These are phyloP conservation scores for Penicillium oxalicum DNA, from an alignment of 2,329 filamentous ascomycete species.

Conservation along the genomic window DNA sequence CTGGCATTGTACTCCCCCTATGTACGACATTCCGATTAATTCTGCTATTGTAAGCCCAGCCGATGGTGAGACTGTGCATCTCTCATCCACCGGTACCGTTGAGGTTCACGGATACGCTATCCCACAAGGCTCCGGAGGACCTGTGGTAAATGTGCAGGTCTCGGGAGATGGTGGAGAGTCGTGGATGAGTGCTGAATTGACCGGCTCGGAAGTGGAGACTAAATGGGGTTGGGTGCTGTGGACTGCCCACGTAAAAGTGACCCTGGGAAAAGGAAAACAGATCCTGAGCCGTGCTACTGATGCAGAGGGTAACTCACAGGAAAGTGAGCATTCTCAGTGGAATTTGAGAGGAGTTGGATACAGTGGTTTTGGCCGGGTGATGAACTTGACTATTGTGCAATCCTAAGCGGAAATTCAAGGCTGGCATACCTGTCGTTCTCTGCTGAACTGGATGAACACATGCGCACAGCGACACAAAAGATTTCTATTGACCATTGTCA, in stretches of 20 bases:
- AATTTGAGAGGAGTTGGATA: conserved; percentile 56
- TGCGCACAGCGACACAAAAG: too few relatives aligned
- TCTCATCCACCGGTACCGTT: conserved; percentile 39
- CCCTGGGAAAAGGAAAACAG: conserved; percentile 37
- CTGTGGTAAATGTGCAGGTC: conserved; percentile 50
- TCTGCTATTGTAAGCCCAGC: conserved; percentile 49
- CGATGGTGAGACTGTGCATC: conserved; percentile 38
- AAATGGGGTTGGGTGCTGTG: conserved; percentile 56
- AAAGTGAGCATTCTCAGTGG: conserved; percentile 45
- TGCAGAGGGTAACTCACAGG: conserved; percentile 47
- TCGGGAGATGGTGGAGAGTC: conserved; percentile 45
- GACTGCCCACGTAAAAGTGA: conserved; percentile 41
- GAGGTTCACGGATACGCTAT: conserved; percentile 53
- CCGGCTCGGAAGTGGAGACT: conserved; percentile 20
- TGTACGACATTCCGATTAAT: conserved; percentile 54
- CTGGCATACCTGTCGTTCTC: too few relatives aligned
- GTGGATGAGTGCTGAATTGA: conserved; percentile 47
- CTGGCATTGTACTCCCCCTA: conserved; percentile 47
- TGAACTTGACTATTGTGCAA: conserved; percentile 41
- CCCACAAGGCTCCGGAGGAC: conserved; percentile 49
- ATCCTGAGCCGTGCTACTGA: conserved; percentile 54
- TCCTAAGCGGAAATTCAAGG: not conserved
- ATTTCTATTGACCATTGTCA: too few relatives aligned
- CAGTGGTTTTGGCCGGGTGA: conserved; percentile 54
- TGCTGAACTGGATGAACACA: too few relatives aligned